Evolutionary conservation across 805 yeast genomes (phyloP), one percentile per base, ranked within the genome.

Genomic region (Myxozyma melibiosi): DNA sequence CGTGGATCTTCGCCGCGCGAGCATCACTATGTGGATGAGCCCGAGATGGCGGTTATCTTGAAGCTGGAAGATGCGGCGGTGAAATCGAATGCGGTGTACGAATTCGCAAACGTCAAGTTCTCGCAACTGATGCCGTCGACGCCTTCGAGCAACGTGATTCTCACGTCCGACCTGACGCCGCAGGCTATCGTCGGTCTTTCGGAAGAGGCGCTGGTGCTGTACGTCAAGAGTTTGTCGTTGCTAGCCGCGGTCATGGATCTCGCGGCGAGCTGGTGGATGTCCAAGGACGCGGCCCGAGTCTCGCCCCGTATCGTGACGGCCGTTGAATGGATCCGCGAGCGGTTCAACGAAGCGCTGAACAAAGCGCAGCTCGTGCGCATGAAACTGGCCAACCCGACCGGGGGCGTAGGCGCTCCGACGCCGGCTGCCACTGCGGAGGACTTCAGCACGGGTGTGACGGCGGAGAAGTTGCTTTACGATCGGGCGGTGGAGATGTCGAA

Each of bases 401-500:
- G 55, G 14, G 34, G 14, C 13, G n/a, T 13, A 4, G 11, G 38
- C 31, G 28, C 30, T 22, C 25, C 37, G 3, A 40, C 46, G 16
- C 53, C 50, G 4, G 35, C 33, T 30, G 48, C 34, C 7, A 40
- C 47, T 14, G 35, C 33, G 4, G 44, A 34, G n/a, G 46, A 33
- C 13, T 8, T 39, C 4, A 38, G 35, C 31, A 34, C 44, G 11
- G 57, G 47, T 11, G 62, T 68, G 5, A 79, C 85, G 53, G 89
- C 96, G 2, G 97, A 92, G 70, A 88, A 88, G 28, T 43, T 61
- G 18, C 45, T 61, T 16, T 94, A 92, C 73, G 97, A 94, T 66
- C 78, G 98, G 47, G 97, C 98, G 1, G 78, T 92, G 67, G 98
- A 92, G 67, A 88, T 91, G 76, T 88, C 96, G 2, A 82, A 96